phyloP scores from a whole-genome alignment of 106 monocot species.

The Apostasia ramifera region DNA sequence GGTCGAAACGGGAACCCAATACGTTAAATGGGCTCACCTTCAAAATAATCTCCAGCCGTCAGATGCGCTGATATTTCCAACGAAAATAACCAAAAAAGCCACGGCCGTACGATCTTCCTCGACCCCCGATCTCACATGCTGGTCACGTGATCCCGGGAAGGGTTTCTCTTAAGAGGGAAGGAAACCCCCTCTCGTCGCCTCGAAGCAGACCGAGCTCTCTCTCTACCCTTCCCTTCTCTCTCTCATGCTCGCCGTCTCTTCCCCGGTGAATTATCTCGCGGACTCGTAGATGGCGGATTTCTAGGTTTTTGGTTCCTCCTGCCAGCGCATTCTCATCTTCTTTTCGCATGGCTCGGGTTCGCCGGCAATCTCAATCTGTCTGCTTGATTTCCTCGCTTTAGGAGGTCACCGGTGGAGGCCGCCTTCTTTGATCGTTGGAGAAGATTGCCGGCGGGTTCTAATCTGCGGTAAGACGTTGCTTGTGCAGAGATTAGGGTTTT shows the following conservation, averaged over 20 bases:
- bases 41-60: neutral
- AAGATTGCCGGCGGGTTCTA: neutral
- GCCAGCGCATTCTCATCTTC: neutral
- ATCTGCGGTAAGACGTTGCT: neutral
- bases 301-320: slow-evolving; percentile 12
- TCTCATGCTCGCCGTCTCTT: neutral
- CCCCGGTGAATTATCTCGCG: neutral
- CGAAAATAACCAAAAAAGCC: neutral
- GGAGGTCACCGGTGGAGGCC: neutral
- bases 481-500: slow-evolving; percentile 17
- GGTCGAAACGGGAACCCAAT: slow-evolving; percentile 5
- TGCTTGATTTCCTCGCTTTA: neutral
- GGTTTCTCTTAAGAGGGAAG: slow-evolving; percentile 1
- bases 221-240: neutral
- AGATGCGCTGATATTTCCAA: neutral
- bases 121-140: too few relatives aligned
- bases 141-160: slow-evolving; percentile 4
- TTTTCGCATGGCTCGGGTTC: slow-evolving; percentile 1
- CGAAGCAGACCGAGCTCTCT: slow-evolving; percentile 1
- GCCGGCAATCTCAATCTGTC: neutral
- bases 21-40: neutral
- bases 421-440: neutral
- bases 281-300: slow-evolving; percentile 3
- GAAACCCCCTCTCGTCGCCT: neutral
- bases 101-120: neutral